Percentiles rank a stretch among this genome's conserved stretches.
phyloP scores from a whole-genome alignment of 441 rosid genomes.

The Gossypium davidsonii region DNA sequence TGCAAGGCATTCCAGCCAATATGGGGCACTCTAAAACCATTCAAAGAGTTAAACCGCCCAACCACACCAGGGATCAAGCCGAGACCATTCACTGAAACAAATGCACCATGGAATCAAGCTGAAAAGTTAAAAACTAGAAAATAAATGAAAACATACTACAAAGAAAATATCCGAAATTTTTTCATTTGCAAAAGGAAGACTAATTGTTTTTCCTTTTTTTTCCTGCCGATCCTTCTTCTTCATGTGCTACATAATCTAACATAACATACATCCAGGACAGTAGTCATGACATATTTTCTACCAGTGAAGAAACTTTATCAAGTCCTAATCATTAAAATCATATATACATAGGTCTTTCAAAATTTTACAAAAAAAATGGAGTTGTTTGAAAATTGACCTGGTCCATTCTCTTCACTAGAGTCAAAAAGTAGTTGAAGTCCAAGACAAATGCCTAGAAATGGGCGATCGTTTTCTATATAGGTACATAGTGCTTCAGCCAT shows the following conservation, averaged over 20 bases:
- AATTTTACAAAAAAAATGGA: background rate
- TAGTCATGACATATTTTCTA: background rate
- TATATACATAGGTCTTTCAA: background rate
- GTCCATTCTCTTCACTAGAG: conserved; percentile 88
- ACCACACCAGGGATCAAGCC: conserved; percentile 91
- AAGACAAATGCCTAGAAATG: conserved; percentile 92
- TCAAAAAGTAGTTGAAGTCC: conserved; percentile 91
- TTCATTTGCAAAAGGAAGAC: background rate
- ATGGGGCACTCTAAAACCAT: conserved; percentile 80
- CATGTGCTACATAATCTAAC: background rate
- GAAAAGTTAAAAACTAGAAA: background rate
- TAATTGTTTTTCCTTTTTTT: background rate
- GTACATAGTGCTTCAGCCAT: conserved; percentile 77
- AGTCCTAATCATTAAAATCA: background rate
- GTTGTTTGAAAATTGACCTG: conserved; percentile 34
- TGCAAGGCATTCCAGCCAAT: conserved; percentile 98
- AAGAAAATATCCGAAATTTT: background rate
- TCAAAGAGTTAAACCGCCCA: conserved; percentile 74
- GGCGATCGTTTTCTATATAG: conserved; percentile 79
- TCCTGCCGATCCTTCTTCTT: background rate
- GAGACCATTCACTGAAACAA: conserved; percentile 71
- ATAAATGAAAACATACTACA: background rate
- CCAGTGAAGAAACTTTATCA: background rate
- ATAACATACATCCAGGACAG: background rate
- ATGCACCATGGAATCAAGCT: conserved; percentile 6